A percentile compares a stretch with the other conserved stretches of the same genome.
Conservation (phyloP, 2,329 filamentous ascomycete species). For the Fusarium sp. region DNA sequence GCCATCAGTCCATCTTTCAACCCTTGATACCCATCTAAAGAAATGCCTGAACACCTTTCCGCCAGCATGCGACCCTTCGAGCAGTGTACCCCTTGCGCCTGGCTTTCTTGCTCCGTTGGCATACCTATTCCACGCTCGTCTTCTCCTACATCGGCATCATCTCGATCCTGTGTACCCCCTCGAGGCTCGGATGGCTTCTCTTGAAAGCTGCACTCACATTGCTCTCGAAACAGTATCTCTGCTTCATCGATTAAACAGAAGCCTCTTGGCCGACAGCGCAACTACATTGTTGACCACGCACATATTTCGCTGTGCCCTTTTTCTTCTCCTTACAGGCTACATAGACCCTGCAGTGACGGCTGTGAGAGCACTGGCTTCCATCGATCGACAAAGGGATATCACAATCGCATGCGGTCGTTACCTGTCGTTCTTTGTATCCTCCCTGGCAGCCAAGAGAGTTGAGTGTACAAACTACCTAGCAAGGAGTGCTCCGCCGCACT, state of each 20-base stretch:
- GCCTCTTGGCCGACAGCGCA: slow-evolving; percentile 68
- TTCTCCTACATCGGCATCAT: slow-evolving; percentile 89
- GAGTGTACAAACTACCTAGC: slow-evolving; percentile 54
- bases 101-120: slow-evolving; percentile 77
- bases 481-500: slow-evolving; percentile 45
- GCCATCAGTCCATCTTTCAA: slow-evolving; percentile 71
- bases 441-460: slow-evolving; percentile 64
- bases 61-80: slow-evolving; percentile 72
- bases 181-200: slow-evolving; percentile 72
- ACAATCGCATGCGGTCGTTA: slow-evolving; percentile 83
- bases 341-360: slow-evolving; percentile 77
- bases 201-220: slow-evolving; percentile 78
- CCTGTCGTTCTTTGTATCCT: slow-evolving; percentile 79
- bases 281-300: slow-evolving; percentile 82
- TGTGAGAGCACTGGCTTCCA: slow-evolving; percentile 73
- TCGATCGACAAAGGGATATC: slow-evolving; percentile 75
- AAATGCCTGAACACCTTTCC: slow-evolving; percentile 80
- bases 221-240: slow-evolving; percentile 82
- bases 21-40: slow-evolving; percentile 82
- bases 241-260: slow-evolving; percentile 69
- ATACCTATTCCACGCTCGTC: slow-evolving; percentile 82
- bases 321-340: slow-evolving; percentile 78
- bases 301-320: slow-evolving; percentile 84
- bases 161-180: slow-evolving; percentile 74
- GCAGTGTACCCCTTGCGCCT: slow-evolving; percentile 74